Conservation (phyloP, 1,284 basidiomycete genomes). For the Irpex sp. region DNA sequence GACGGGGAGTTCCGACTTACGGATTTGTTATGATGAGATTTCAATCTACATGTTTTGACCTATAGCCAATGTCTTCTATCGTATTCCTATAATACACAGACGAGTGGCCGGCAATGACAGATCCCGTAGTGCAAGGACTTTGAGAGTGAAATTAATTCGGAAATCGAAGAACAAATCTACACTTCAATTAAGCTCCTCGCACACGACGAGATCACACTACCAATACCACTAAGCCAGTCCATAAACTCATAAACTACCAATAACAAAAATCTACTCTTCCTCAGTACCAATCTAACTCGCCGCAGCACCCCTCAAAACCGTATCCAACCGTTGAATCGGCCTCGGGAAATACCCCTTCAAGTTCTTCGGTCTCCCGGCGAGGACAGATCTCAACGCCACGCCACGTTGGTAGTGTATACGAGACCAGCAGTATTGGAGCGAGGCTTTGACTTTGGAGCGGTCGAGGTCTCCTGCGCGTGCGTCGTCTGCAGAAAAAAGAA, state of each 20-base stretch:
- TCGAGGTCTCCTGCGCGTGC: conserved; percentile 67
- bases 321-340: not conserved
- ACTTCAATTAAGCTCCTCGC: not conserved
- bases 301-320: not conserved
- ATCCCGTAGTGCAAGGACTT: not conserved
- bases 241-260: not conserved
- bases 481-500: conserved; percentile 40
- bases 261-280: too few relatives aligned
- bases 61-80: too few relatives aligned
- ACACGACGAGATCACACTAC: too few relatives aligned
- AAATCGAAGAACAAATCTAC: not conserved
- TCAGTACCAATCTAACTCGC: too few relatives aligned
- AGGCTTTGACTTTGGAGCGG: conserved; percentile 62
- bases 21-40: not conserved
- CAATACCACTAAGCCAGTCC: not conserved
- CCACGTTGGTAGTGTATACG: conserved; percentile 58
- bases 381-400: conserved; percentile 19
- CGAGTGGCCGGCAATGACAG: not conserved
- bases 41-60: not conserved
- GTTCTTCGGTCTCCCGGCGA: conserved; percentile 12
- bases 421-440: conserved; percentile 54
- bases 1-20: conserved; percentile 1
- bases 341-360: conserved; percentile 7
- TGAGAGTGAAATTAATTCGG: not conserved
- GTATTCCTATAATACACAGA: too few relatives aligned